Conservation (phyloP, 208 protist species). For the Crithidia thermophila region DNA sequence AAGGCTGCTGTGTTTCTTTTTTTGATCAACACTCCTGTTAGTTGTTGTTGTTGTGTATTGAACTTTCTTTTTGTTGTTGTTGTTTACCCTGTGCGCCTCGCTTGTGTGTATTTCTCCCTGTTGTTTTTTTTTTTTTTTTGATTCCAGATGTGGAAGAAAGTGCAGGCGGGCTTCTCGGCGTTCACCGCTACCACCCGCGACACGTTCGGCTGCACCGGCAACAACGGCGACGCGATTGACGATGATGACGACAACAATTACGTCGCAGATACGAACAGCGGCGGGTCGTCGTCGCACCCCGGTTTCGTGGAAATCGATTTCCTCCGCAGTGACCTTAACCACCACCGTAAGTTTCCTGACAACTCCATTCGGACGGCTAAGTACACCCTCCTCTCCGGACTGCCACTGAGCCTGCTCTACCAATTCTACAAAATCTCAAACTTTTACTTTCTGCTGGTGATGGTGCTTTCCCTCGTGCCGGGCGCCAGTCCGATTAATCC, state of each 20-base stretch:
- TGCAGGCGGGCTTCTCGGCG: background rate
- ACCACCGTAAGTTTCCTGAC: slow-evolving; percentile 38
- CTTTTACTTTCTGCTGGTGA: slow-evolving; percentile 94
- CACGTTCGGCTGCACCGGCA: slow-evolving; percentile 18
- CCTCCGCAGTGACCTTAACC: slow-evolving; percentile 56
- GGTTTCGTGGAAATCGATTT: slow-evolving; percentile 61
- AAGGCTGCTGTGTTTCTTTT: too few species aligned
- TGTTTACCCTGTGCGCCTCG: background rate
- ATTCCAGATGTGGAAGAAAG: background rate
- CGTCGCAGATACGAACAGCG: slow-evolving; percentile 3
- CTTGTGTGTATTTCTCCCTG: background rate
- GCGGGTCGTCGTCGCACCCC: slow-evolving; percentile 10
- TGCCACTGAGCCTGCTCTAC: slow-evolving; percentile 79
- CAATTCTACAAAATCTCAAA: slow-evolving; percentile 94
- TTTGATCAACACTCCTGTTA: background rate
- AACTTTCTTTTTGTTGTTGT: background rate
- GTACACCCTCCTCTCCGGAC: slow-evolving; percentile 55
- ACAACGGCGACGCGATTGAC: slow-evolving; percentile 16
- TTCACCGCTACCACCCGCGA: slow-evolving; percentile 11
- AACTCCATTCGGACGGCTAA: slow-evolving; percentile 77
- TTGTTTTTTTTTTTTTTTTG: slow-evolving; percentile 3
- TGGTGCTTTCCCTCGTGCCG: slow-evolving; percentile 87
- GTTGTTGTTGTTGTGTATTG: too few species aligned
- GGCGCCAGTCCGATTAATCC: slow-evolving; percentile 88
- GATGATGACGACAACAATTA: slow-evolving; percentile 27